Conservation (phyloP, 2,329 filamentous ascomycete species). For the Microsporum canis region DNA sequence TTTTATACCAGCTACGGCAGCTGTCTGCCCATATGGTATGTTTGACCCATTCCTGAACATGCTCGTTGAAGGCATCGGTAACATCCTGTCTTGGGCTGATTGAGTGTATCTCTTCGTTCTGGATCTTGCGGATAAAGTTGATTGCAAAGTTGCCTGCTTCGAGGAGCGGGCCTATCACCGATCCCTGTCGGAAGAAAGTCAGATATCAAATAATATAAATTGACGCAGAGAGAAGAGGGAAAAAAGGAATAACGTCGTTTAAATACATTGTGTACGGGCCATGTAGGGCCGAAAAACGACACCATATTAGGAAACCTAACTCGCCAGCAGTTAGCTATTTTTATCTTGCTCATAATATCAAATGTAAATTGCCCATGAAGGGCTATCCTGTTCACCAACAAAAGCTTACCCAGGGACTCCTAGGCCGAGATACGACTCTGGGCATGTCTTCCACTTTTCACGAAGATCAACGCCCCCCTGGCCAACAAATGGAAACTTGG, state of each 20-base stretch:
- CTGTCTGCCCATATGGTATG: conserved; percentile 21
- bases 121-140: conserved; percentile 24
- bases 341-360: background rate
- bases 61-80: conserved; percentile 28
- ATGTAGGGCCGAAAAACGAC: conserved; percentile 23
- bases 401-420: conserved; percentile 18
- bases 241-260: background rate
- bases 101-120: conserved; percentile 24
- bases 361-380: background rate
- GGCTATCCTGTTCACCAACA: background rate
- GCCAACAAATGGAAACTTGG: conserved; percentile 20
- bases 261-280: conserved; percentile 37
- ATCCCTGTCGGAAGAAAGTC: conserved; percentile 18
- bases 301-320: conserved; percentile 26
- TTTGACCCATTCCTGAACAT: conserved; percentile 24
- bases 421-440: conserved; percentile 17
- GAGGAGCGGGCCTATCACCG: conserved; percentile 15
- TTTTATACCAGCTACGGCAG: conserved; percentile 25
- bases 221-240: background rate
- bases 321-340: conserved; percentile 1
- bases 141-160: conserved; percentile 22
- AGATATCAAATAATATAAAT: conserved; percentile 15
- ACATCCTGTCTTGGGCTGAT: conserved; percentile 20
- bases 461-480: conserved; percentile 18
- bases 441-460: conserved; percentile 5